phyloP scores from a whole-genome alignment of 192 early-diverging fungal genomes.

The Borealophlyctis nickersoniae region DNA sequence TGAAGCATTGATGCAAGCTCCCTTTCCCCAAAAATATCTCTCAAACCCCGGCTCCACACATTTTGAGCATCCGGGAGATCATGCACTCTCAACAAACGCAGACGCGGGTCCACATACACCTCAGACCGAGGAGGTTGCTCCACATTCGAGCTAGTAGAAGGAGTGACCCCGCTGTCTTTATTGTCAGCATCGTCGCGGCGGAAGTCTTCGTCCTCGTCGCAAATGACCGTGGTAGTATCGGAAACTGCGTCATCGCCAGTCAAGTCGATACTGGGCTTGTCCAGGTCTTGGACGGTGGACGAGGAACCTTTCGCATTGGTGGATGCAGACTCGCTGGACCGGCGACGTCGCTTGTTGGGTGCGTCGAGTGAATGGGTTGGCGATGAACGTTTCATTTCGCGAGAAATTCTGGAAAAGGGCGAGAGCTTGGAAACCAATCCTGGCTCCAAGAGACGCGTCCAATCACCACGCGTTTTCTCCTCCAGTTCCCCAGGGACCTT shows the following conservation, averaged over 20 bases:
- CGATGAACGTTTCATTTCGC: too few species aligned
- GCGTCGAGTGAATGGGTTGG: too few species aligned
- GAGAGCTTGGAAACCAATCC: too few species aligned
- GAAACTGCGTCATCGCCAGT: not conserved
- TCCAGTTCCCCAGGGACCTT: too few species aligned
- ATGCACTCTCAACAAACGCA: conserved; percentile 8
- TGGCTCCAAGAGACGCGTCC: too few species aligned
- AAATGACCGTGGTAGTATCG: not conserved
- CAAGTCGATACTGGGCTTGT: too few species aligned
- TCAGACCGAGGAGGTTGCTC: not conserved
- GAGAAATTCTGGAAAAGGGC: too few species aligned
- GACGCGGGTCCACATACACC: conserved; percentile 13
- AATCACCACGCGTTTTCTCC: too few species aligned
- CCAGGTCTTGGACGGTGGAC: too few species aligned
- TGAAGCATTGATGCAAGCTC: conserved; percentile 24
- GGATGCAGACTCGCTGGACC: too few species aligned
- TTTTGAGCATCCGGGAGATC: conserved; percentile 8
- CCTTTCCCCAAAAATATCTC: conserved; percentile 17
- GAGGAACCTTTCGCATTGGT: too few species aligned
- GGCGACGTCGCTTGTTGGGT: too few species aligned
- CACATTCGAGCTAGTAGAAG: not conserved
- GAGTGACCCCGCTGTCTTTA: not conserved
- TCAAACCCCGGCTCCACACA: conserved; percentile 19
- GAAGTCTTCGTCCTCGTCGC: not conserved
- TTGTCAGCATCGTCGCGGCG: not conserved